A percentile compares a stretch with the other conserved stretches of the same genome.
Evolutionary conservation across 176 grass and related monocot species (phyloP).

Genomic region (Melocanna baccifera): DNA sequence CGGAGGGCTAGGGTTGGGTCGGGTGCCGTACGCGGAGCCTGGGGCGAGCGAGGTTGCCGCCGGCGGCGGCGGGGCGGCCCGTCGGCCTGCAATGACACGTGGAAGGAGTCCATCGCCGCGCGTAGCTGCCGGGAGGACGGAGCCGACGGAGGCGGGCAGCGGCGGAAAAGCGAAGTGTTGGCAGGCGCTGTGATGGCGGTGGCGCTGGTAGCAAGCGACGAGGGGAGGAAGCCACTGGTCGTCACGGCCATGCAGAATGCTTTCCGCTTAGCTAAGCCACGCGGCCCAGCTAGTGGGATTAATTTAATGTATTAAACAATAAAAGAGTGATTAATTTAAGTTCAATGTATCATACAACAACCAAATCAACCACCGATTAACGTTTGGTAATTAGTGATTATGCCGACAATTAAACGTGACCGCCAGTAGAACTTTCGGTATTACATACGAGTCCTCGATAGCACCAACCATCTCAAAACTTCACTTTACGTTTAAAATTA

Average conservation of each 20-base stretch:
- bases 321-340: too few relatives aligned
- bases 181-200: not conserved
- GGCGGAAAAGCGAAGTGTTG: not conserved
- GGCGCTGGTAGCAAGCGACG: not conserved
- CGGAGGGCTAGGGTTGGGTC: not conserved
- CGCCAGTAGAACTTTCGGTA: too few relatives aligned
- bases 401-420: too few relatives aligned
- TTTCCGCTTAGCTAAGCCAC: not conserved
- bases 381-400: too few relatives aligned
- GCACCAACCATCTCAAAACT: too few relatives aligned
- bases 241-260: constrained; percentile 33
- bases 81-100: constrained; percentile 15
- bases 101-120: constrained; percentile 37
- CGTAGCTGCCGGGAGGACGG: not conserved
- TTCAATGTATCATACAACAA: too few relatives aligned
- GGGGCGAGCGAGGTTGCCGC: not conserved
- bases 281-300: not conserved
- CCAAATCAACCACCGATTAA: too few relatives aligned
- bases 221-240: not conserved
- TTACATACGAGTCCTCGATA: too few relatives aligned
- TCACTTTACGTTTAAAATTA: too few relatives aligned
- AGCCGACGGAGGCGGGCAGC: not conserved
- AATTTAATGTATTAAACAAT: not conserved
- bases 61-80: constrained; percentile 37
- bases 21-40: constrained; percentile 45